Percentiles rank a stretch among this genome's conserved stretches.
Conservation (phyloP, 768 basidiomycete species). For the Kwoniella heveanensis region DNA sequence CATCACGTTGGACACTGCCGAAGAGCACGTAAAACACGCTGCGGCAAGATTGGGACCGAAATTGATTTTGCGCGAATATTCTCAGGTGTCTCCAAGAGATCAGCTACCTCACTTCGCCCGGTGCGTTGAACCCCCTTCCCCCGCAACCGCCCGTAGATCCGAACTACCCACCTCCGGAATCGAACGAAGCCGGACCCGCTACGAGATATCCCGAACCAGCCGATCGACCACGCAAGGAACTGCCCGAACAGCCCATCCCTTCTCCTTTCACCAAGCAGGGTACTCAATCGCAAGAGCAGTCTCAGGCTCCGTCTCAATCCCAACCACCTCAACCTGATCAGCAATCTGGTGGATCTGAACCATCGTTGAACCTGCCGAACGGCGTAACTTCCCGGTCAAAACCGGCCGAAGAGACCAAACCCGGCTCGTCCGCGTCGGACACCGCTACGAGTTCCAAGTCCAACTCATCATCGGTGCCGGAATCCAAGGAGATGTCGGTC, state of each 20-base stretch:
- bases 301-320: slow-evolving; percentile 8
- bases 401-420: not conserved
- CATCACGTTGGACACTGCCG: too few relatives aligned
- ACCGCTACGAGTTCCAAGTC: not conserved
- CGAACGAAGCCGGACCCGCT: slow-evolving; percentile 2
- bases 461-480: not conserved
- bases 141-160: slow-evolving; percentile 65
- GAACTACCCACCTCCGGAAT: slow-evolving; percentile 3
- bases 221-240: slow-evolving; percentile 37
- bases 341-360: not conserved
- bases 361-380: not conserved
- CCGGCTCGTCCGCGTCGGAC: not conserved
- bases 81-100: slow-evolving; percentile 97
- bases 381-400: not conserved
- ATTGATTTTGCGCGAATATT: too few relatives aligned
- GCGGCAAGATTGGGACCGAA: too few relatives aligned
- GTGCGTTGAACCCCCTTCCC: slow-evolving; percentile 95
- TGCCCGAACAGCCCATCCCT: slow-evolving; percentile 37
- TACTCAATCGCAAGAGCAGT: not conserved
- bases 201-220: slow-evolving; percentile 2
- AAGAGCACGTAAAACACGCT: too few relatives aligned
- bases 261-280: slow-evolving; percentile 11
- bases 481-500: slow-evolving; percentile 19
- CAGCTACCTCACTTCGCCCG: slow-evolving; percentile 92
- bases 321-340: not conserved